Conservation (phyloP, 192 early-diverging fungal genomes). For the Coemansia sp. region DNA sequence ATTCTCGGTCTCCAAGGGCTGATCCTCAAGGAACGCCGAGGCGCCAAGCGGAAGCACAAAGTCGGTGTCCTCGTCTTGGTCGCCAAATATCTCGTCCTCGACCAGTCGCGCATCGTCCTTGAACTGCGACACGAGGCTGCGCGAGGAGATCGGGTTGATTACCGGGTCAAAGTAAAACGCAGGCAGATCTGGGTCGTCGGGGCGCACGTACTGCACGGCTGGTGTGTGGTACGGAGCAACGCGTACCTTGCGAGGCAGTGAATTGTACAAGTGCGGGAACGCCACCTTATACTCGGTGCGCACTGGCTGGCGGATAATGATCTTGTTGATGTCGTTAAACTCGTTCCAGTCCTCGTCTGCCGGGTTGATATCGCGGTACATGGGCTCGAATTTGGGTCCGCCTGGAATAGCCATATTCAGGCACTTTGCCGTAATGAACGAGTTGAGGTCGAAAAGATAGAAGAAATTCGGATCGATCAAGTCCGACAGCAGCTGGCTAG, state of each 20-base stretch:
- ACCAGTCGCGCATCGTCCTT: slow-evolving; percentile 68
- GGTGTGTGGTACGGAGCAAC: slow-evolving; percentile 94
- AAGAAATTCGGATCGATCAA: slow-evolving; percentile 96
- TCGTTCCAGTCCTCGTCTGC: slow-evolving; percentile 99
- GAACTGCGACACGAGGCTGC: slow-evolving; percentile 62
- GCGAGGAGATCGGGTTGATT: slow-evolving; percentile 88
- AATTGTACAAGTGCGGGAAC: slow-evolving; percentile 98
- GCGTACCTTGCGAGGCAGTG: slow-evolving; percentile 89
- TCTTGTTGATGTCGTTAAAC: slow-evolving; percentile 99
- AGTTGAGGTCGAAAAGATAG: slow-evolving; percentile 94
- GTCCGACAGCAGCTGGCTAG: slow-evolving; percentile 92
- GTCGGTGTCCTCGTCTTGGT: slow-evolving; percentile 63
- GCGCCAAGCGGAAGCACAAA: slow-evolving; percentile 84
- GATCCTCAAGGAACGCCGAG: slow-evolving; percentile 77
- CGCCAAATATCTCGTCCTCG: slow-evolving; percentile 77
- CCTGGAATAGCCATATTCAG: slow-evolving; percentile 98
- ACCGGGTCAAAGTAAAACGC: slow-evolving; percentile 98
- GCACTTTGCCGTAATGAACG: slow-evolving; percentile 97
- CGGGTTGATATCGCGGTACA: slow-evolving; percentile 94
- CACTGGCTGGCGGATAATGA: slow-evolving; percentile 98
- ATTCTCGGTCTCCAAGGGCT: slow-evolving; percentile 83
- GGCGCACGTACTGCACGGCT: slow-evolving; percentile 81
- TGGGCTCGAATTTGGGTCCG: slow-evolving; percentile 97
- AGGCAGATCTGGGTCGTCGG: slow-evolving; percentile 94
- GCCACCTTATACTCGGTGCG: slow-evolving; percentile 99